These are phyloP conservation scores for Marasmius sp. DNA, from an alignment of 1,284 basidiomycete genomes.

Conservation along the genomic window DNA sequence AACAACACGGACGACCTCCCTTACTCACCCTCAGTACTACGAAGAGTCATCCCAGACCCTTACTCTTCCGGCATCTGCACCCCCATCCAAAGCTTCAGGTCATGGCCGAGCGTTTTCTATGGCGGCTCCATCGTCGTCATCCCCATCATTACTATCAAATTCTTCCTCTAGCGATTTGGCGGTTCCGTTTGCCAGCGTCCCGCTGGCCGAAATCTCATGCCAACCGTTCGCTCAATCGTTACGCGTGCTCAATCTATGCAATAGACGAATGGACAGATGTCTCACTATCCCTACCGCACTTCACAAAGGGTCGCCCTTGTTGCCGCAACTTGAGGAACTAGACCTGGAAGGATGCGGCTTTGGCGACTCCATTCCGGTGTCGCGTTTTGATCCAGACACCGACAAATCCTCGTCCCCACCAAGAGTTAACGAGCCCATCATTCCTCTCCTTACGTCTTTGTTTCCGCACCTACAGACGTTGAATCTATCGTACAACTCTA, in stretches of 20 bases:
- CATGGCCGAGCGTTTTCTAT: conserved; percentile 68
- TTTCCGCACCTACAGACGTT: conserved; percentile 70
- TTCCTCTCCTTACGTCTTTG: conserved; percentile 56
- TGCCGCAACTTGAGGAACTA: conserved; percentile 71
- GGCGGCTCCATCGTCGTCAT: conserved; percentile 27
- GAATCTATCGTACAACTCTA: conserved; percentile 70
- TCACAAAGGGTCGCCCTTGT: conserved; percentile 35
- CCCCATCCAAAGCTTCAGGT: conserved; percentile 44
- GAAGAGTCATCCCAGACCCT: conserved; percentile 52
- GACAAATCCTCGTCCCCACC: conserved; percentile 27
- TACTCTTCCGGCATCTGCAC: conserved; percentile 59
- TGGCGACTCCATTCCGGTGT: conserved; percentile 50
- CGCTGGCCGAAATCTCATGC: conserved; percentile 54
- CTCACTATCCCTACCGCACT: conserved; percentile 51
- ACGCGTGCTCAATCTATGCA: conserved; percentile 58
- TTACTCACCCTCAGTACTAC: conserved; percentile 61
- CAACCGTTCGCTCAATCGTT: conserved; percentile 65
- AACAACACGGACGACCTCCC: conserved; percentile 16
- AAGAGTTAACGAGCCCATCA: conserved; percentile 48
- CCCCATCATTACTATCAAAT: conserved; percentile 26
- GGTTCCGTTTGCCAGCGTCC: conserved; percentile 66
- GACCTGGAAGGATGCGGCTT: conserved; percentile 70
- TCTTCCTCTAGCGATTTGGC: conserved; percentile 45
- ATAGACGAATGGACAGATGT: conserved; percentile 62
- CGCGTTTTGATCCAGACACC: conserved; percentile 22